Evolutionary conservation across 768 basidiomycete genomes (phyloP).

Genomic region (Collybia sp.): DNA sequence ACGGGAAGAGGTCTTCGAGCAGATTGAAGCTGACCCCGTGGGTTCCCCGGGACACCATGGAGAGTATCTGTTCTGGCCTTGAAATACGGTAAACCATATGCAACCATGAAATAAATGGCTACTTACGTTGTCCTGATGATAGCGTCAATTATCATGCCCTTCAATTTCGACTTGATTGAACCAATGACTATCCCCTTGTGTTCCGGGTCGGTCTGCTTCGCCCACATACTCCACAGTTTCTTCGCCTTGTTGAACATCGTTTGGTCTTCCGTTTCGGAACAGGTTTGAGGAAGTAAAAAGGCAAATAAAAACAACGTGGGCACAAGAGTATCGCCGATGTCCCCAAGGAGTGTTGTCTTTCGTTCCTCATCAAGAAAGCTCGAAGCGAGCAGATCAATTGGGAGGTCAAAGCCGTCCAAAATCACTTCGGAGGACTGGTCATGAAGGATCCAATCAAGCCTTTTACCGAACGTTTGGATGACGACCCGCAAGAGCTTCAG

Average conservation of each 20-base stretch:
- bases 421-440: conserved; percentile 17
- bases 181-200: conserved; percentile 19
- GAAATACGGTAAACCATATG: not conserved
- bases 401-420: conserved; percentile 19
- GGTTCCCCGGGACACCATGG: conserved; percentile 10
- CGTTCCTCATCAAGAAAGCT: conserved; percentile 11
- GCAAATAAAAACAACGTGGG: conserved; percentile 44
- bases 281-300: conserved; percentile 36
- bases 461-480: conserved; percentile 27
- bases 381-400: conserved; percentile 22
- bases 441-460: conserved; percentile 26
- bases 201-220: conserved; percentile 14
- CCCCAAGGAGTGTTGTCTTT: conserved; percentile 5
- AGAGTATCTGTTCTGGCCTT: conserved; percentile 46
- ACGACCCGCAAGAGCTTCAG: conserved; percentile 25
- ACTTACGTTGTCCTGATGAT: conserved; percentile 29
- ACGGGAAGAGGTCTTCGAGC: conserved; percentile 49
- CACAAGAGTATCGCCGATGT: conserved; percentile 20
- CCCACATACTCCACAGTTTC: conserved; percentile 31
- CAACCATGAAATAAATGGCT: not conserved
- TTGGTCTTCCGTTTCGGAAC: conserved; percentile 13
- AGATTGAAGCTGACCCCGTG: conserved; percentile 21
- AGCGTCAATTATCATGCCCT: conserved; percentile 35
- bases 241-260: conserved; percentile 20
- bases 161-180: conserved; percentile 38